Base-by-base conservation (phyloP, 441 rosid genomes). In the Pelargonium australe region DNA sequence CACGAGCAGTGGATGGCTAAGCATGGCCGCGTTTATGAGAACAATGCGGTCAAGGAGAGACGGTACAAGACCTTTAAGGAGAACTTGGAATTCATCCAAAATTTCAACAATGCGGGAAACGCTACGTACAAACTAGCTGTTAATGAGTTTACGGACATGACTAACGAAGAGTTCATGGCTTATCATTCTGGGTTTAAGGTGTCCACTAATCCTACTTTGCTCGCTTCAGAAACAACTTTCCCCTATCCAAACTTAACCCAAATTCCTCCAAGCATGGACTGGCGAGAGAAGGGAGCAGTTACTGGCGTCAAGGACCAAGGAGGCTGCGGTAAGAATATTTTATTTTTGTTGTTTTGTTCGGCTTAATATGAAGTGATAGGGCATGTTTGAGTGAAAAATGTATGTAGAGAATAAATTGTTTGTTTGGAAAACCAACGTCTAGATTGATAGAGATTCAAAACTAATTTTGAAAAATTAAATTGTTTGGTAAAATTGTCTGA, bases 201-300 rank as follows among this genome's bases (percentile, higher is more conserved):
- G 7, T 9, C 34, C 14, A 25, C 53, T 1, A 40, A 0, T 44
- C 11, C 49, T n/a, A n/a, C n/a, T n/a, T n/a, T n/a, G 0, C 20
- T 5, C 12, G 58, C 70, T 12, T 8, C 16, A 1, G 58, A 34
- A 2, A 60, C 8, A 8, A 41, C 68, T 1, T 73, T 75, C 53
- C 62, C 49, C 63, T 69, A 75, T 66, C 63, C 68, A 77, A 83
- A 76, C 44, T 67, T 63, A 11, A 76, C 67, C 7, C 60, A 49
- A 1, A 66, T 73, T 4, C 81, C 80, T 14, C 5, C 47, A 1
- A 76, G 64, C 70, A 60, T 77, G 41, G 81, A 85, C 11, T 85
- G 89, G 89, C 72, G 72, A 63, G 12, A 57, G 43, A 68, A 71
- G 68, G 85, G 84, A 55, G 85, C 81, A 2, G 89, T 83, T 23